Base-by-base conservation (phyloP, 805 yeast genomes). In the Metschnikowia reukaufii region DNA sequence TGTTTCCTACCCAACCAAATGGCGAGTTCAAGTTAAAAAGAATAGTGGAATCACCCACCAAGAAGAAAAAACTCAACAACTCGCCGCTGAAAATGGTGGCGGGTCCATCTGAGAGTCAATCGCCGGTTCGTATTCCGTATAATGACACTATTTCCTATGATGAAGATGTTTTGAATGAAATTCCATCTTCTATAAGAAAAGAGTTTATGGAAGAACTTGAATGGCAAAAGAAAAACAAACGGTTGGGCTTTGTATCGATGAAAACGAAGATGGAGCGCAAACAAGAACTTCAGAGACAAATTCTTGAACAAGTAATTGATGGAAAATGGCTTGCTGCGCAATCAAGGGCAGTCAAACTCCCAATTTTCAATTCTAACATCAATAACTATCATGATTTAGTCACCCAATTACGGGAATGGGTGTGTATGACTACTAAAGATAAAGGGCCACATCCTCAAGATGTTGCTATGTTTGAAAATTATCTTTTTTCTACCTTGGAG, bases 121-220 rank as follows among this genome's bases (percentile, higher is more conserved):
- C 34, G 20, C 42, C 47, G 2, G 41, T 20, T 5, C 48, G 54
- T 57, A 64, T 4, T 27, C 51, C 16, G 45, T 60, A 48, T 40
- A 61, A 61, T 15, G 61, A 61, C 2, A 55, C 67, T 6, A 58
- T 59, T 3, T 56, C 70, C 2, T 69, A 68, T 48, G 75, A 72
- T 47, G 61, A 65, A 7, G 61, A 68, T 0, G 63, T 72, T 7
- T 48, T 73, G 21, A 57, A 67, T 20, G 76, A 68, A 46, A 55
- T 73, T 6, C 77, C 77, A 0, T 63, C 74, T 0, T 64, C 66
- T 6, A 55, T 73, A 10, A 59, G 66, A 42, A 50, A 64, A 7
- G 74, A 72, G 43, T 70, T 72, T 5, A 42, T 67, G 39, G 64
- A 64, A 40, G 75, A 72, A 31, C 46, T 67, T 30, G 68, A 65